Conservation (phyloP, 768 basidiomycete genomes). For the Lactarius indigo region DNA sequence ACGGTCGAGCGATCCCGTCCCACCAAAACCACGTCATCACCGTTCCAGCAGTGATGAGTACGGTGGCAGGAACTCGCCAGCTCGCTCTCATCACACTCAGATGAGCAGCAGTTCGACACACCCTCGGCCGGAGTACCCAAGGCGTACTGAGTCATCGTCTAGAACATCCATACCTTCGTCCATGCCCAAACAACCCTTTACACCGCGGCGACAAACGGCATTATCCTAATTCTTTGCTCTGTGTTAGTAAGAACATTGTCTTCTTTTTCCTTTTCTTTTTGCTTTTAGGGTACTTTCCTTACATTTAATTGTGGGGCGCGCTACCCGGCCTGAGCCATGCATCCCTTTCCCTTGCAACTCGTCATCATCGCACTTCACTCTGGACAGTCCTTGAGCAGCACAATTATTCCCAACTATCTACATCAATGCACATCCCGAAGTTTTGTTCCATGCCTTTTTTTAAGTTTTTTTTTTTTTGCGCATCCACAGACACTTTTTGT, state of each 20-base stretch:
- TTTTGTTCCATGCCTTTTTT: constrained; percentile 16
- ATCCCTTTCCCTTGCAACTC: constrained; percentile 18
- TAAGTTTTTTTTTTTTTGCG: constrained; percentile 7
- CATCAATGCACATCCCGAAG: constrained; percentile 11
- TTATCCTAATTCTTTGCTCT: constrained; percentile 16
- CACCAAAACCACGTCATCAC: constrained; percentile 15
- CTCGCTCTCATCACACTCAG: constrained; percentile 1
- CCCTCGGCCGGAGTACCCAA: background rate
- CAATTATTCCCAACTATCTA: constrained; percentile 17
- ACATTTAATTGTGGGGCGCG: constrained; percentile 16
- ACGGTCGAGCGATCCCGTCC: constrained; percentile 1
- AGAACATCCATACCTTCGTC: background rate
- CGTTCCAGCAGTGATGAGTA: constrained; percentile 23
- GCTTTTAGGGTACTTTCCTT: constrained; percentile 15
- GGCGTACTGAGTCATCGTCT: background rate
- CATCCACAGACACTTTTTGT: constrained; percentile 17
- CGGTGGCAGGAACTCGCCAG: constrained; percentile 2
- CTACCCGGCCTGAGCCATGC: constrained; percentile 6
- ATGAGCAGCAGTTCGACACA: background rate
- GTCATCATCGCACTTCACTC: constrained; percentile 19
- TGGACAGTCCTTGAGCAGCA: constrained; percentile 17
- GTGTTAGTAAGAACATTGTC: constrained; percentile 15
- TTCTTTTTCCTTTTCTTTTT: background rate
- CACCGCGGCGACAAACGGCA: constrained; percentile 16
- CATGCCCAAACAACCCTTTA: background rate